Evolutionary conservation across 148 eudicot species (phyloP), one percentile per base, ranked within the genome.

Genomic region (Vaccinium vitisidaea): DNA sequence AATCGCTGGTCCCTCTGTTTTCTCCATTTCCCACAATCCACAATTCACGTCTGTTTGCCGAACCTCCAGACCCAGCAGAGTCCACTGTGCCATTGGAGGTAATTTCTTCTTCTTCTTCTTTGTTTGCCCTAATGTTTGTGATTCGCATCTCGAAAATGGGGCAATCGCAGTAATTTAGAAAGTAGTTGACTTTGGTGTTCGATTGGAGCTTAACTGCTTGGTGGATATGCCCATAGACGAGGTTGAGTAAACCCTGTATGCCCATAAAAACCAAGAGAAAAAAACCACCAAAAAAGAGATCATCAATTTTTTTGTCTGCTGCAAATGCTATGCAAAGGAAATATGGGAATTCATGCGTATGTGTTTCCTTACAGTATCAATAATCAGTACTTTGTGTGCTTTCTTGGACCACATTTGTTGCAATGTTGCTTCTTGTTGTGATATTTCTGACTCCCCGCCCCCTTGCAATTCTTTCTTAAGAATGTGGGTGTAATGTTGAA

Each of bases 1-100:
- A 3, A 39, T 79, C 79, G 80, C 89, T 32, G 73, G 58, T 58
- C 63, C 63, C 85, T 87, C 87, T 43, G 83, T 75, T 11, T 25
- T 79, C 56, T 80, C 85, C 16, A 23, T 77, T 55, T 80, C 88
- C 61, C 75, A 63, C 58, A 84, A 79, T 4, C 23, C 83, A 10
- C 32, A 30, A 6, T 10, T 30, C 77, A 0, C 77, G 59, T 83
- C 83, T 61, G 15, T 52, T n/a, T 54, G 54, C 56, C 43, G 27
- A 3, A 87, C 56, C 83, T 75, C 78, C 80, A 87, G 30, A 84
- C 71, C 88, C 74, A 84, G 78, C 74, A 80, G 82, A 75, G 55
- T 87, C 59, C 50, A 8, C 48, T 87, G 86, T 81, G 76, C 86
- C 55, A 43, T 83, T 30, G 83, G 25, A 86, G 88, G 88, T 85